Evolutionary conservation across 208 protist genomes (phyloP), one percentile per base, ranked within the genome.

Genomic region (Acanthamoeba triangularis): DNA sequence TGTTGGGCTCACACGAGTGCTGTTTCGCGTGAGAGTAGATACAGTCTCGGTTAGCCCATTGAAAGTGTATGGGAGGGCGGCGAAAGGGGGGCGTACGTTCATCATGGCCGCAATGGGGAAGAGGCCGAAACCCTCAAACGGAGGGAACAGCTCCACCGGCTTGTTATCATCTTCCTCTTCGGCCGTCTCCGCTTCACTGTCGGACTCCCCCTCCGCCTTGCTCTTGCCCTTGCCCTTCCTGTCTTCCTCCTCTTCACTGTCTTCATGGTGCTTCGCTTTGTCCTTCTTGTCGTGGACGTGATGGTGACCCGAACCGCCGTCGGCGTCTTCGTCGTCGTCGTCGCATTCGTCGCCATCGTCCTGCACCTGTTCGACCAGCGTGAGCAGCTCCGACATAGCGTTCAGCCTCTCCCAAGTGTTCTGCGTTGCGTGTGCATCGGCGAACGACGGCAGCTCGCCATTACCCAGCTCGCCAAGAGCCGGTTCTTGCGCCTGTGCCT

Each of bases 61-160:
- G 1, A 13, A 8, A 67, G 61, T 67, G 7, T 8, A 44, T 41
- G 14, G 30, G 33, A 2, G 1, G 33, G 30, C 8, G 30, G 23
- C n/a, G 33, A 2, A 35, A 44, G 7, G 41, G n/a, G 30, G 0
- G 44, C 74, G 30, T 78, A 82, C 74, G 44, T 82, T 82, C 74
- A 82, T 82, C 74, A 82, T 82, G 23, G 74, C 74, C 4, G 74
- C 74, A 37, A 82, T 82, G 14, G 74, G 74, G 74, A 82, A 82
- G 74, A 82, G 74, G 0, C 74, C 74, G 44, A 82, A 82, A 18
- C 74, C 74, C 44, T 44, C 44, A 20, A 82, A 82, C 4, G 74
- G 25, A 14, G 74, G 74, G 44, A 82, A 82, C 37, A 82, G 20
- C 37, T 82, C 74, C 44, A 41, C n/a, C 41, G 33, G 20, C 25